Conservation (phyloP, 192 early-diverging fungal species). For the Coemansia sp. region DNA sequence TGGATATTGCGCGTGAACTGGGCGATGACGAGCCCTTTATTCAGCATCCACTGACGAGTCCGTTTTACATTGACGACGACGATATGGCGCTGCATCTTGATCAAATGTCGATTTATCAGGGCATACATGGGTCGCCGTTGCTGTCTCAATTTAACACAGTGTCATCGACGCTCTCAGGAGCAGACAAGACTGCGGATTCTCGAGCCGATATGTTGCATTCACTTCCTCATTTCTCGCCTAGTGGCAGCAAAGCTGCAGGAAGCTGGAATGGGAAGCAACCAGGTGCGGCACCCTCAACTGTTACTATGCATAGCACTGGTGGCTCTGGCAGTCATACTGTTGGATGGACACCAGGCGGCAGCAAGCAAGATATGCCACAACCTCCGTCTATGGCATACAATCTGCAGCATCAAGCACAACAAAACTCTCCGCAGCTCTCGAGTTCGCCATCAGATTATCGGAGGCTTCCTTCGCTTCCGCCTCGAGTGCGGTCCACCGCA, state of each 20-base stretch:
- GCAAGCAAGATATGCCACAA: constrained; percentile 17
- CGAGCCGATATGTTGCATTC: constrained; percentile 18
- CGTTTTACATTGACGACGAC: constrained; percentile 37
- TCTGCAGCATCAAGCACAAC: constrained; percentile 25
- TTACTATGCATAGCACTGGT: not conserved
- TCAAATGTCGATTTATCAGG: constrained; percentile 21
- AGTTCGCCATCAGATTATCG: constrained; percentile 27
- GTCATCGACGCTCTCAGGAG: constrained; percentile 13
- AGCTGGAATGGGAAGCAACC: not conserved
- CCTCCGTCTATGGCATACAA: constrained; percentile 30
- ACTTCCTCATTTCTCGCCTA: constrained; percentile 21
- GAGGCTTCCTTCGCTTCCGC: constrained; percentile 44
- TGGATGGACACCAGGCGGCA: not conserved
- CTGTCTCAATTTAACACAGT: constrained; percentile 16
- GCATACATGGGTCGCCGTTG: constrained; percentile 24
- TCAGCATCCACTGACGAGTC: constrained; percentile 17
- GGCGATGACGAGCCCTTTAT: constrained; percentile 40
- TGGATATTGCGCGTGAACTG: constrained; percentile 53
- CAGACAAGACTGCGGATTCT: not conserved
- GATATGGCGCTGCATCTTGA: constrained; percentile 35
- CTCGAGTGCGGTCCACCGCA: constrained; percentile 37
- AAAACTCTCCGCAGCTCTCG: not conserved
- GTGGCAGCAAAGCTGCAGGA: constrained; percentile 1
- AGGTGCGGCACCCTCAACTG: not conserved
- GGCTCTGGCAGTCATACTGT: not conserved